Conservation (phyloP, 2,329 filamentous ascomycete species). For the Sclerotinia sclerotiorum region DNA sequence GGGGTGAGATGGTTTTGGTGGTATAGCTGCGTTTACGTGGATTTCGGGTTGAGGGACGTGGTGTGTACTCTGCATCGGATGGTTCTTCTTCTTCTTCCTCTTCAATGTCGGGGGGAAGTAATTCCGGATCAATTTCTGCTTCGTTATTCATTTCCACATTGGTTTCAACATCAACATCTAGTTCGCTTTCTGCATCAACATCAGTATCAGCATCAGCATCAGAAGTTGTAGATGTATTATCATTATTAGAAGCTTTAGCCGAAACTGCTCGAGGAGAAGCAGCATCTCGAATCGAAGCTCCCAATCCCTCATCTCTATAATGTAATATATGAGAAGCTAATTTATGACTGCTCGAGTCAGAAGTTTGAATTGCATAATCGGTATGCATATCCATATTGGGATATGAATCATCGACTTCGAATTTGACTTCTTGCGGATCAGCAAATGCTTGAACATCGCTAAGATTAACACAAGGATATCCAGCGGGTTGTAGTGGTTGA, state of each 20-base stretch:
- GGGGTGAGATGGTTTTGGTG: conserved; percentile 15
- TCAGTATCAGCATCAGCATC: conserved; percentile 32
- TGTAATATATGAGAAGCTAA: conserved; percentile 6
- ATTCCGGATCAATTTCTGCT: conserved; percentile 4
- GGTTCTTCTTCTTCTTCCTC: conserved; percentile 22
- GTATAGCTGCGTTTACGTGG: conserved; percentile 29
- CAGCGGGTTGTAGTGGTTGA: conserved; percentile 12
- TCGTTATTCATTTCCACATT: background rate
- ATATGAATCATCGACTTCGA: conserved; percentile 30
- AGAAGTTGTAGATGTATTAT: conserved; percentile 22
- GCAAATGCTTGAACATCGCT: conserved; percentile 36
- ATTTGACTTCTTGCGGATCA: conserved; percentile 31
- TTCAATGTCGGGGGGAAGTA: conserved; percentile 9
- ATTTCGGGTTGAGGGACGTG: conserved; percentile 22
- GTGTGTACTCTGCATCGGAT: conserved; percentile 36
- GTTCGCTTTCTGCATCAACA: conserved; percentile 24
- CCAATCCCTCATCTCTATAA: conserved; percentile 34
- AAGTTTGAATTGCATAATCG: conserved; percentile 13
- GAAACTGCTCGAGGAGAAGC: conserved; percentile 25
- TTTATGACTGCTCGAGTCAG: background rate
- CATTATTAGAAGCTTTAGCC: conserved; percentile 19
- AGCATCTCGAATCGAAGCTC: conserved; percentile 33
- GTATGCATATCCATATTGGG: conserved; percentile 25
- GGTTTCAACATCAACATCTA: conserved; percentile 18
- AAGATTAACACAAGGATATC: conserved; percentile 33